Evolutionary conservation across 176 grass and related monocot genomes (phyloP).

Genomic region (Calamus simplicifolius): DNA sequence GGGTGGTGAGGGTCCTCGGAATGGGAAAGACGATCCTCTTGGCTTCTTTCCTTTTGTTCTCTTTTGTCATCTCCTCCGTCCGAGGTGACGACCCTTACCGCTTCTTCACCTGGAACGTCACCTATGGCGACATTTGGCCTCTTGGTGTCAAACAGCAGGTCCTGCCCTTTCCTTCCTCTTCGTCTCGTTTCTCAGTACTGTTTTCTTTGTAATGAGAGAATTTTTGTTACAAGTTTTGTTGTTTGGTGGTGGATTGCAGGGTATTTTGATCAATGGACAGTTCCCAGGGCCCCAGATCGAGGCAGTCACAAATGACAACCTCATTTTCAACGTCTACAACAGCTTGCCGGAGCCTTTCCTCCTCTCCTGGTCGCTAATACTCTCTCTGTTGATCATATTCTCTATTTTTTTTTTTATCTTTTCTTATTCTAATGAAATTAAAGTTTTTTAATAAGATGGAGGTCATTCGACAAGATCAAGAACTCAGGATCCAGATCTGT

Average conservation of each 20-base stretch:
- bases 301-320: conserved; percentile 88
- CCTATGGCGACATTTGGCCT: conserved; percentile 71
- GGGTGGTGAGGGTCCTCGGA: no score
- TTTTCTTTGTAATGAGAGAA: no score
- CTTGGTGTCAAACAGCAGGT: conserved; percentile 90
- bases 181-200: neutral
- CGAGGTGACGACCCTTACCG: conserved; percentile 60
- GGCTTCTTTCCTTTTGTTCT: neutral
- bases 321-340: conserved; percentile 90
- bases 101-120: conserved; percentile 88
- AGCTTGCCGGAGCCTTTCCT: conserved; percentile 84
- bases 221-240: neutral
- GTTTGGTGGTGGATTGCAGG: conserved; percentile 25
- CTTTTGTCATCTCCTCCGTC: neutral
- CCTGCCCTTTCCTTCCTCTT: neutral
- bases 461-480: no score
- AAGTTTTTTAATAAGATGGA: no score
- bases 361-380: conserved; percentile 61
- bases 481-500: no score
- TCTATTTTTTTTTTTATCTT: neutral
- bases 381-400: neutral
- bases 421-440: neutral
- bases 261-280: conserved; percentile 81
- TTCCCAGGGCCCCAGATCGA: conserved; percentile 92
- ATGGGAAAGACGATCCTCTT: no score